Base-by-base conservation (phyloP, 2,329 filamentous ascomycete genomes). In the Cytospora leucostoma region DNA sequence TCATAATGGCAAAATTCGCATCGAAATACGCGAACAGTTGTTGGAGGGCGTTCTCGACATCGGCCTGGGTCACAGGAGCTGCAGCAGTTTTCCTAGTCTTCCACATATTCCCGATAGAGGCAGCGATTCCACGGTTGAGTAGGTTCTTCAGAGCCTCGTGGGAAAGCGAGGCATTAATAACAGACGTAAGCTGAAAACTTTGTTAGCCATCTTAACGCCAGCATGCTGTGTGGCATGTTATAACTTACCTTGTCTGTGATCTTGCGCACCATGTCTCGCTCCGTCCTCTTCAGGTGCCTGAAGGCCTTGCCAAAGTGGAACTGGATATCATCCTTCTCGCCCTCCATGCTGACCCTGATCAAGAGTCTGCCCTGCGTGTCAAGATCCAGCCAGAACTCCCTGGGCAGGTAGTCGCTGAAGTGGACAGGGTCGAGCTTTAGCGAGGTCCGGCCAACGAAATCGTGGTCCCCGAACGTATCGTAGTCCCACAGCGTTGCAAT, bases 241-340 rank as follows among this genome's bases (percentile, higher is more conserved):
- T 32, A 35, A 58, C 81, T 67, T 80, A 93, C 92, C 88, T 99
- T 99, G 78, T 98, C 95, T 8, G 95, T 98, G 71, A 98, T 95
- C 77, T 93, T 96, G 66, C 95, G 87, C 61, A 96, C 96, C 95
- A 99, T 99, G 75, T 99, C 95, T 71, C 94, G 86, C 78, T 99
- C 94, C 0, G 94, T 96, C 68, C 95, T 87, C 81, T 98, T 98
- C 69, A 99, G 82, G 65, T 94, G 92, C 54, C 95, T 86, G 79
- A 99, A 99, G 33, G 95, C 91, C 77, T 97, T 98, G 70, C 93
- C 95, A 76, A 98, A 98, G 73, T 97, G 94, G 76, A 99, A 99
- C 71, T 97, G 92, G 64, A 99, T 99, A 73, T 99, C 95, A 73
- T 99, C 95, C 67, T 95, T 86, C 77, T 99, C 95, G 58, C 95